Evolutionary conservation across 2,329 filamentous ascomycete genomes (phyloP), one percentile per base, ranked within the genome.

Genomic region (Exophiala aquamarina): DNA sequence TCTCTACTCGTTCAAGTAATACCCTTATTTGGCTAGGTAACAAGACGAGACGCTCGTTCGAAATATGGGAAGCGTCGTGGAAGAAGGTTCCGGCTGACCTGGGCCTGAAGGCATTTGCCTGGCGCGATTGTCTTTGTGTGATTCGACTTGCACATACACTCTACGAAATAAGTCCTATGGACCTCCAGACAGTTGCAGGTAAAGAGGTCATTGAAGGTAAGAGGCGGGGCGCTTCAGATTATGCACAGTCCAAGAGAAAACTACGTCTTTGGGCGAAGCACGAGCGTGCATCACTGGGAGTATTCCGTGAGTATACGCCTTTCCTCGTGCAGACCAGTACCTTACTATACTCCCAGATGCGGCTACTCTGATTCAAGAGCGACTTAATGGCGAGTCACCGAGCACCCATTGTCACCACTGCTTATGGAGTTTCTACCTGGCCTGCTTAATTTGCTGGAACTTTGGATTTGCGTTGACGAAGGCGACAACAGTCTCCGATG

Each of bases 381-480:
- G 38, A 6, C 31, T 48, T 2, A n/a, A 31, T 18, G 38, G 10
- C 8, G 13, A 26, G 10, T 14, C n/a, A 14, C 9, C 21, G 5
- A 15, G 14, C 13, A 37, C 14, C 26, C 44, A 48, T 31, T 48
- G 38, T n/a, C 44, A 48, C 57, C 79, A 83, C 56, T 77, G 81
- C n/a, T 77, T 79, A 0, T 83, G 80, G 81, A 79, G 76, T 51
- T 59, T 83, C 8, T 83, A 82, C 54, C 65, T 84, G 1, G 77
- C 77, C 0, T 79, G 78, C 0, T 55, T 83, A 31, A 76, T 76
- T 0, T 72, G 75, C 23, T 83, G 79, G 79, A 47, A 47, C 19
- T 47, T 40, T 21, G 44, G 35, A 8, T 47, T 47, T 41, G 23
- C 36, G 6, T 15, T 39, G 23, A 47, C 35, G n/a, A 34, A 14